Base-by-base conservation (phyloP, 768 basidiomycete species). In the Suillus bovinus region DNA sequence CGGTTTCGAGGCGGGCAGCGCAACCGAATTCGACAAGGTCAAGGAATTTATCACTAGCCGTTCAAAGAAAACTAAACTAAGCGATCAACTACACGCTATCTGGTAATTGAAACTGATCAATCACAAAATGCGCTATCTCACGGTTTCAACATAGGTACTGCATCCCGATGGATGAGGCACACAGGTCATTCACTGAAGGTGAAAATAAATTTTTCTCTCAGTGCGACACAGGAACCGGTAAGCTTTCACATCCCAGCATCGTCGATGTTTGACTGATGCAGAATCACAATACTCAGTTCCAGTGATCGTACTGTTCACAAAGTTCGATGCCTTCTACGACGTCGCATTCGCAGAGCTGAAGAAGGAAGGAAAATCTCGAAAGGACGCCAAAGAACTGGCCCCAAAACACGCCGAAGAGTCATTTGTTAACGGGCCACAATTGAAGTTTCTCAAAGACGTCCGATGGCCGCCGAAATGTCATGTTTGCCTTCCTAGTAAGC, bases 301-400 rank as follows among this genome's bases (percentile, higher is more conserved):
- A 5, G 73, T 79, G 2, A 68, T 80, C 31, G 72, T 70, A 0
- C 52, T 80, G 34, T 78, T 80, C 63, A 79, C 76, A 1, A 79
- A 79, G 58, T 73, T 73, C 44, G 78, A 80, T 62, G 72, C 66
- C 27, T 56, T 77, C 10, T 58, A 71, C 44, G 42, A n/a, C 38
- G 56, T 65, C 54, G 69, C 70, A 57, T 73, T 64, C 41, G 41
- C 64, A 14, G 10, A 58, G 31, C 61, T 70, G 10, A 17, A 55
- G 46, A 42, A 57, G n/a, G 52, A 67, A 14, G 68, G 63, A 27
- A 13, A 63, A 49, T 62, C 58, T 36, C n/a, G 36, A 36, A 20
- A 65, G 14, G 41, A 62, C 4, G 71, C 68, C 14, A n/a, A 38
- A 42, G 33, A 39, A 34, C 57, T 47, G 34, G 67, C 71, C 54